Base-by-base conservation (phyloP, 305 asterid genomes). In the Solanum hybrid region DNA sequence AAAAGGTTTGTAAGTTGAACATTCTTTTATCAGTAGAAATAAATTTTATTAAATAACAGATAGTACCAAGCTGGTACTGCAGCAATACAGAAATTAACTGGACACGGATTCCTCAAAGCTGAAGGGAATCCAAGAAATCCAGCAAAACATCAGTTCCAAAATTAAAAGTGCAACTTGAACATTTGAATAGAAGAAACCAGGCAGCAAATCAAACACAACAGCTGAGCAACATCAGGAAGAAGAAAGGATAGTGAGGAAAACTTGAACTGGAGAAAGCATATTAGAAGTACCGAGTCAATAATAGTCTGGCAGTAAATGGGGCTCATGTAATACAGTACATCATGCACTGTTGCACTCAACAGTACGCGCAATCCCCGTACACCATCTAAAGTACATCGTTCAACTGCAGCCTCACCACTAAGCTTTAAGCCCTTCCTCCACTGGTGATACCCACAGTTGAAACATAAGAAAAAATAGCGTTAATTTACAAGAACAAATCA, bases 271-370 rank as follows among this genome's bases (percentile, higher is more conserved):
- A 90, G 22, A 85, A 57, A 84, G 73, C 77, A 89, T 89, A 81
- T 73, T 37, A 24, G 64, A 85, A 57, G 76, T 96, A 97, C 99
- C 95, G 99, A 97, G 92, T 97, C 94, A 90, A 97, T 97, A 91
- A 97, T 97, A 87, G 95, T 96, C 95, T 97, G 99, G 92, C 99
- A 97, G 94, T 97, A 94, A 91, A 97, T 96, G 87, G 99, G 99
- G 94, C 99, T 97, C 99, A 97, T 97, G 93, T 97, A 97, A 93
- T 97, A 97, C 90, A 97, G 92, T 91, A 97, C 97, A 92, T 97
- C 99, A 93, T 97, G 99, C 92, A 97, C 99, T 61, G 99, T 97
- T 73, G 98, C 99, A 93, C 99, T 95, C 94, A 97, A 92, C 96
- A 94, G 95, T 89, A 94, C 93, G 73, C 99, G 99, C 90, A 97